Evolutionary conservation across 306 rosid species (phyloP).

Genomic region (Styphnolobium japonicum): DNA sequence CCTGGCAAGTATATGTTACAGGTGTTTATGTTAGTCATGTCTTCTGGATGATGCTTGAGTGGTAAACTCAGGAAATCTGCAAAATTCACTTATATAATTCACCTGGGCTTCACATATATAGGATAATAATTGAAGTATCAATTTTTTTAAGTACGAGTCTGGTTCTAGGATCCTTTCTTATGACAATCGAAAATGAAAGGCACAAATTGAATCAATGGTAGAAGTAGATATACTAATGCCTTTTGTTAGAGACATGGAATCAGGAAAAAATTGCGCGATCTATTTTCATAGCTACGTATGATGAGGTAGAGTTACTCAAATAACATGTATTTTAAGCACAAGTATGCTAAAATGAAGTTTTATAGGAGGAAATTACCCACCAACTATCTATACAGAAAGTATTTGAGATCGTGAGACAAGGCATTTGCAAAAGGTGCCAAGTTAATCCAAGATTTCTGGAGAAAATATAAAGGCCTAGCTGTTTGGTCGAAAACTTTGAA

Average conservation of each 20-base stretch:
- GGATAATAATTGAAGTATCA: not conserved
- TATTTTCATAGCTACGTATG: not conserved
- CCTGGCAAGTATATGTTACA: not conserved
- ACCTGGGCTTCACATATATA: not conserved
- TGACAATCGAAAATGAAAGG: not conserved
- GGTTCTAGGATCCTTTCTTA: not conserved
- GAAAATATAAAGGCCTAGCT: slow-evolving; percentile 32
- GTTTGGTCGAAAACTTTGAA: slow-evolving; percentile 32
- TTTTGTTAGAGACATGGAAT: not conserved
- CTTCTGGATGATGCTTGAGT: not conserved
- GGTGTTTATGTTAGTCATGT: not conserved
- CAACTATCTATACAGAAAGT: slow-evolving; percentile 28
- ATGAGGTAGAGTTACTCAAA: slow-evolving; percentile 6
- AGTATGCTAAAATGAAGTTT: slow-evolving; percentile 23
- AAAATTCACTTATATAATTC: not conserved
- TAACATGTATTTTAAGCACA: slow-evolving; percentile 8
- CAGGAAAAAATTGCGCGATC: not conserved
- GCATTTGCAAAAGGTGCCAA: slow-evolving; percentile 28
- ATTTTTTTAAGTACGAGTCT: not conserved
- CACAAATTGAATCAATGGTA: not conserved
- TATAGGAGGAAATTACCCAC: slow-evolving; percentile 37
- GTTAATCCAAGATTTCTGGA: slow-evolving; percentile 35
- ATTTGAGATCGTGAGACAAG: slow-evolving; percentile 13
- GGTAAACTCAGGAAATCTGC: not conserved
- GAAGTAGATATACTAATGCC: not conserved